These are phyloP conservation scores for Heliamphora exappendiculata DNA, from an alignment of 148 eudicot species.

Conservation along the genomic window DNA sequence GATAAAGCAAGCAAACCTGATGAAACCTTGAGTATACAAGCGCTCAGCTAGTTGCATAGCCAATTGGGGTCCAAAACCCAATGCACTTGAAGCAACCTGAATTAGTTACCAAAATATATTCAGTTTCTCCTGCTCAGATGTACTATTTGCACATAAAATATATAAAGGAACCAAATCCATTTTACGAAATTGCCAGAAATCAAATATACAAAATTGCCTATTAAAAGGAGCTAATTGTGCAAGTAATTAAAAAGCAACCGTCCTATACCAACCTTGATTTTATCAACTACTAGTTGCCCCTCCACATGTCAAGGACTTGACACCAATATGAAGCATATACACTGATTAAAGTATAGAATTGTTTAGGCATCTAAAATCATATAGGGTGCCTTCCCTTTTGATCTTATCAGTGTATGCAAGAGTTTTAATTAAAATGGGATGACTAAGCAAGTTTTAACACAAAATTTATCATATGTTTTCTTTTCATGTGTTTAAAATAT, in stretches of 20 bases:
- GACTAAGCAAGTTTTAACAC: not conserved
- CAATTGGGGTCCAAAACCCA: conserved; percentile 85
- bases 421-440: not conserved
- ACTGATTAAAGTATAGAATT: not conserved
- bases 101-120: conserved; percentile 14
- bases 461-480: not conserved
- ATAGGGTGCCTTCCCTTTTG: not conserved
- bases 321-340: not conserved
- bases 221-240: not conserved
- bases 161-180: not conserved
- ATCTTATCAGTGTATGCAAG: not conserved
- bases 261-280: not conserved
- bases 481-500: not conserved
- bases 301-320: not conserved
- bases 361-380: not conserved
- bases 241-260: not conserved
- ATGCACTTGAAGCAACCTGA: conserved; percentile 93
- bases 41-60: conserved; percentile 97
- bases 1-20: conserved; percentile 48
- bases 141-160: not conserved
- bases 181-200: not conserved
- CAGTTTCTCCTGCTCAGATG: conserved; percentile 3
- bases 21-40: conserved; percentile 90
- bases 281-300: not conserved
- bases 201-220: not conserved